Percentiles rank a stretch among this genome's conserved stretches.
These are phyloP conservation scores for Chrysoporthe austroafricana DNA, from an alignment of 2,329 filamentous ascomycete species.

Conservation along the genomic window DNA sequence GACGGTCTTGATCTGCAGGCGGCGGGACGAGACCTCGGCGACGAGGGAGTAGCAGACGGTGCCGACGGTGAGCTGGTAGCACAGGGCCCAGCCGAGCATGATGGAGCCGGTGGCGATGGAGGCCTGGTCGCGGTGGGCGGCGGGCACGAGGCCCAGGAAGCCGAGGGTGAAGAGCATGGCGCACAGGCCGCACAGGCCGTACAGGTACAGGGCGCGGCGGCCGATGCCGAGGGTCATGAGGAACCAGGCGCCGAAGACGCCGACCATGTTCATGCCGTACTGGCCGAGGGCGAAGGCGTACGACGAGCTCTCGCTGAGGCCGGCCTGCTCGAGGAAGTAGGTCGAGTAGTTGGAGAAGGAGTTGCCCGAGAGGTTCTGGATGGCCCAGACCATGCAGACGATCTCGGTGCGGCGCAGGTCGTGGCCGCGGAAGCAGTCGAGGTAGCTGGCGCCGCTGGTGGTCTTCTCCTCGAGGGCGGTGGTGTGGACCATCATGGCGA, in stretches of 20 bases:
- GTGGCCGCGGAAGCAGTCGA: slow-evolving; percentile 82
- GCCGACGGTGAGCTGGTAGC: slow-evolving; percentile 86
- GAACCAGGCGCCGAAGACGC: slow-evolving; percentile 80
- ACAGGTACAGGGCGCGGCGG: slow-evolving; percentile 75
- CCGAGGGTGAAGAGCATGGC: slow-evolving; percentile 81
- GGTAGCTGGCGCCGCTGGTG: slow-evolving; percentile 73
- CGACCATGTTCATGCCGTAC: slow-evolving; percentile 75
- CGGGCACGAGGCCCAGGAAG: slow-evolving; percentile 76
- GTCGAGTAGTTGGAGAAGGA: slow-evolving; percentile 69
- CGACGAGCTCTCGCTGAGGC: slow-evolving; percentile 53
- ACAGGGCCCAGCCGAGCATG: slow-evolving; percentile 81
- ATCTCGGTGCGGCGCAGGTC: slow-evolving; percentile 80
- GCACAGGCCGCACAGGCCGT: slow-evolving; percentile 74
- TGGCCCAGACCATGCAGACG: slow-evolving; percentile 66
- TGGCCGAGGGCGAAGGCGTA: slow-evolving; percentile 67
- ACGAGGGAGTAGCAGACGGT: slow-evolving; percentile 91
- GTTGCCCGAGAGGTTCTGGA: slow-evolving; percentile 66
- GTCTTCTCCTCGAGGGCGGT: slow-evolving; percentile 79
- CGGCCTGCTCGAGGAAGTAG: slow-evolving; percentile 65
- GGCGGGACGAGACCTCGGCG: slow-evolving; percentile 78
- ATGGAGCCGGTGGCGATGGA: slow-evolving; percentile 82
- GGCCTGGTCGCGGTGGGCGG: slow-evolving; percentile 58
- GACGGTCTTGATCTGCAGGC: slow-evolving; percentile 89
- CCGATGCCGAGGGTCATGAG: slow-evolving; percentile 77
- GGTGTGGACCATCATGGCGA: slow-evolving; percentile 92